Base-by-base conservation (phyloP, 169 alveolate species). In the Plasmodium berghei region DNA sequence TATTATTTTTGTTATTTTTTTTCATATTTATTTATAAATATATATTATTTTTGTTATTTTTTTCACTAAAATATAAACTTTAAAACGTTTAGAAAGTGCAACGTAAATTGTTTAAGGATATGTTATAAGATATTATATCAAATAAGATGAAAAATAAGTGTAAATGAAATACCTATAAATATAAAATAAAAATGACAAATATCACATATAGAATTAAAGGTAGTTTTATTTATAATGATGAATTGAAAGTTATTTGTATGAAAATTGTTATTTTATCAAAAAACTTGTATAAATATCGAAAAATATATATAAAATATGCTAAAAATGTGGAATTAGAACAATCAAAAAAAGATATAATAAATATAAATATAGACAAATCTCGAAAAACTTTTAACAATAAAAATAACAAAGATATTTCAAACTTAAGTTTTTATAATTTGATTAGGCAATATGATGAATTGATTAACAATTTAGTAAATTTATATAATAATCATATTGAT, bases 221-320 rank as follows among this genome's bases (percentile, higher is more conserved):
- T 46, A 77, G 24, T 28, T 77, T 77, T 77, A 56, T 77, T 42
- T 77, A 77, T 58, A 63, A 45, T 24, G 18, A 77, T 9, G 54
- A 48, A 24, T 40, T 77, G 24, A 28, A 63, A 55, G 77, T 62
- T 14, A 45, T 77, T 14, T 20, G 24, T 12, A 66, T 49, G n/a
- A 54, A 77, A 12, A 16, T 77, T 0, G 52, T 64, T 49, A 24
- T 48, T 2, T 62, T 77, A 42, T 55, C 89, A 52, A 63, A 52
- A 12, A 64, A 45, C 6, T 28, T 77, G 48, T 62, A 74, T 16
- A 18, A 28, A 56, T 77, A 20, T 58, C 63, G 77, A 56, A 77
- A 77, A 16, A 77, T 49, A 28, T 77, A 77, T 49, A 70, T 46
- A 5, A 63, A 64, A 42, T 77, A 48, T 52, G 45, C 46, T 55